Base-by-base conservation (phyloP, 2,329 filamentous ascomycete genomes). In the Colletotrichum sp. region DNA sequence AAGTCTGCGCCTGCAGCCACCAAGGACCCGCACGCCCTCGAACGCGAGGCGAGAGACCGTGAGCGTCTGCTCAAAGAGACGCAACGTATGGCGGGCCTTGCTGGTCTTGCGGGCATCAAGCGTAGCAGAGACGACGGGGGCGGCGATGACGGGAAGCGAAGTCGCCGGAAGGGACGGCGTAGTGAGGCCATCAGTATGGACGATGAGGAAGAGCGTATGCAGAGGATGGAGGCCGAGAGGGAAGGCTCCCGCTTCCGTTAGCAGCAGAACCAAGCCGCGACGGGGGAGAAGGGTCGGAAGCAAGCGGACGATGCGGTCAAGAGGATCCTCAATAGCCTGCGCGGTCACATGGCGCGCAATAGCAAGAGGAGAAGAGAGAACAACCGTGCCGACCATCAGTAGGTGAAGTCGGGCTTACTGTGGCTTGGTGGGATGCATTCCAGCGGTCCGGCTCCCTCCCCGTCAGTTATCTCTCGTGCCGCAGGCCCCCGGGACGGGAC, bases 11-110 rank as follows among this genome's bases (percentile, higher is more conserved):
- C 65, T 61, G 65, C 79, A 32, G 67, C 78, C 32, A 57, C 78
- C 52, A 88, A 87, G 75, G 92, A 94, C 78, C 88, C 91, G n/a
- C 93, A 94, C 82, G 93, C 93, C 2, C 86, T 93, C 0, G 93
- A 95, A 83, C 91, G 93, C 26, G 93, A 94, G 81, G 91, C 90
- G 15, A 87, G 92, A 18, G 90, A 93, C 80, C 88, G 92, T 61
- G 92, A 94, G 82, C 88, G 93, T 30, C 86, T 94, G 67, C 86
- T 93, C 15, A 93, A 93, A 80, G 93, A 95, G 83, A 91, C 92
- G 52, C 92, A 94, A 83, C 89, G 91, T 43, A 91, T 93, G 83
- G 88, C 92, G 60, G 87, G 90, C 58, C 82, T 92, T 68, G 83
- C 87, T 4, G 85, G 88, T 68, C 80, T 89, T 34, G 83, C 84